phyloP scores from a whole-genome alignment of 352 stramenopile genomes.

The Hyaloperonospora brassicae region DNA sequence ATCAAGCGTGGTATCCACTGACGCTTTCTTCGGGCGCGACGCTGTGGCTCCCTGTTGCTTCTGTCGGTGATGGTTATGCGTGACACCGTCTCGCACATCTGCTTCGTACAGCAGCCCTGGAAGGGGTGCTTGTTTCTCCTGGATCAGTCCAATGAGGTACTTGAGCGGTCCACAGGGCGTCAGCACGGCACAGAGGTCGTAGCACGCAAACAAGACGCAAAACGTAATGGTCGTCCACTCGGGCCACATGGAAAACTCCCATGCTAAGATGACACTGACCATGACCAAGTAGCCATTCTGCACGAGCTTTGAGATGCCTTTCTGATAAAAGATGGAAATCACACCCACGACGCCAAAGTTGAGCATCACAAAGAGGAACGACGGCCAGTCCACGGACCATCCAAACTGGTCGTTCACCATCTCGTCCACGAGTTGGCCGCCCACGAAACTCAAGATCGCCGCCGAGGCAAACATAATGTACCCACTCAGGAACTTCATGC shows the following conservation, averaged over 20 bases:
- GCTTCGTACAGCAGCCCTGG: conserved; percentile 96
- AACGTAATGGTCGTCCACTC: conserved; percentile 90
- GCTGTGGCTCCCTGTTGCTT: conserved; percentile 15
- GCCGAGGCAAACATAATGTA: conserved; percentile 88
- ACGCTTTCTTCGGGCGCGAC: conserved; percentile 16
- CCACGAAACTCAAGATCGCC: conserved; percentile 81
- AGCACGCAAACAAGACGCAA: conserved; percentile 93
- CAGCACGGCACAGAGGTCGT: conserved; percentile 97
- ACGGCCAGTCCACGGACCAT: conserved; percentile 68
- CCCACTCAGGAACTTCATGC: conserved; percentile 63
- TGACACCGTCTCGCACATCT: conserved; percentile 68
- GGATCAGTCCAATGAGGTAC: conserved; percentile 88
- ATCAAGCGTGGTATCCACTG: conserved; percentile 3
- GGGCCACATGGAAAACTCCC: conserved; percentile 95
- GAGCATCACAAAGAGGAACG: conserved; percentile 84
- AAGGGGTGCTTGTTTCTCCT: conserved; percentile 84
- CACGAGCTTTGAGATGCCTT: conserved; percentile 72
- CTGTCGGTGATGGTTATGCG: conserved; percentile 33
- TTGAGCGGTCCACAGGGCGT: conserved; percentile 95
- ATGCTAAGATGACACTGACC: conserved; percentile 95
- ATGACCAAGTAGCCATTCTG: conserved; percentile 92
- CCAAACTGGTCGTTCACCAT: conserved; percentile 65
- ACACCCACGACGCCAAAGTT: conserved; percentile 88
- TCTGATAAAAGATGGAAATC: conserved; percentile 88
- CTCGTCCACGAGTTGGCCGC: conserved; percentile 76